Evolutionary conservation across 257 asterid species (phyloP).

Genomic region (Penstemon newberryi): DNA sequence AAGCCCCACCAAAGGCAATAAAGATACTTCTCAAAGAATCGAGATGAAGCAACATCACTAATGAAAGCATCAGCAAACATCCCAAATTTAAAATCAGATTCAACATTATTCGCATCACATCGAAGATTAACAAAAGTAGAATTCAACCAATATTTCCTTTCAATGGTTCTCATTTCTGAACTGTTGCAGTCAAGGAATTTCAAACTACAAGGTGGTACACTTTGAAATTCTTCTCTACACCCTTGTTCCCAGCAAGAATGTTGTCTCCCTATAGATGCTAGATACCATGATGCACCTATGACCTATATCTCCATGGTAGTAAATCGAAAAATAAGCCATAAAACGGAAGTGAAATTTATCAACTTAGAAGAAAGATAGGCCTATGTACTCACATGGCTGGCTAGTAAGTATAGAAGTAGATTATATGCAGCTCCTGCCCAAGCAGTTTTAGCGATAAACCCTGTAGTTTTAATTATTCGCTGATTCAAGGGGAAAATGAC

Average conservation of each 20-base stretch:
- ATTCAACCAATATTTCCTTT: conserved; percentile 62
- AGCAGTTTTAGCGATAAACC: conserved; percentile 89
- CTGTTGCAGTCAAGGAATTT: conserved; percentile 61
- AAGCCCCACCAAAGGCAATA: conserved; percentile 99
- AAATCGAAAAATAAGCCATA: conserved; percentile 9
- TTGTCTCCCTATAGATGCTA: conserved; percentile 88
- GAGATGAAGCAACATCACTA: conserved; percentile 71
- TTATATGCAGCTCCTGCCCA: conserved; percentile 99
- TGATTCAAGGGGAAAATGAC: conserved; percentile 77
- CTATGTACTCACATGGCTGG: conserved; percentile 68
- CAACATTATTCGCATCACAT: conserved; percentile 78
- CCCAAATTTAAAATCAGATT: conserved; percentile 85
- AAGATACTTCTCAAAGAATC: conserved; percentile 67
- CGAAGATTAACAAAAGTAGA: conserved; percentile 48
- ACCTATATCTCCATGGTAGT: conserved; percentile 44
- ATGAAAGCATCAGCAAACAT: conserved; percentile 95
- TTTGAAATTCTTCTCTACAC: conserved; percentile 48
- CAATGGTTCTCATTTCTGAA: background rate
- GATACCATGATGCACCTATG: conserved; percentile 89
- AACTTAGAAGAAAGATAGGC: background rate
- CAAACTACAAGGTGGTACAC: conserved; percentile 51
- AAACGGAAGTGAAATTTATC: conserved; percentile 2
- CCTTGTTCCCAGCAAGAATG: conserved; percentile 71
- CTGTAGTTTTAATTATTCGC: conserved; percentile 79
- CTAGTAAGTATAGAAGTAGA: conserved; percentile 82